These are phyloP conservation scores for Rutstroemia sp. DNA, from an alignment of 2,329 filamentous ascomycete species.

Conservation along the genomic window DNA sequence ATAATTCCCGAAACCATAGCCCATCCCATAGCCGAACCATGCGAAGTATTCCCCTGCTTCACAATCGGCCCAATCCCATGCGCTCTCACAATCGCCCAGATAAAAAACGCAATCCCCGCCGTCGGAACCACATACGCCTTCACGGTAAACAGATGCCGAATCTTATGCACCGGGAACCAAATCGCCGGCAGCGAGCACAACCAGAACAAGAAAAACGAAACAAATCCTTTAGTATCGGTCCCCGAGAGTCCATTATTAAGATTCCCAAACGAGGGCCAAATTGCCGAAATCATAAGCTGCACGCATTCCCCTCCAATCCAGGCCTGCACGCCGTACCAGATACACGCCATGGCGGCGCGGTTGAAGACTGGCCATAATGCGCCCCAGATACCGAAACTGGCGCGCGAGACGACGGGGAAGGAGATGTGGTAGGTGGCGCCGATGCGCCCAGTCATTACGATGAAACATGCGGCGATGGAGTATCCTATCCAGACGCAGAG, in stretches of 20 bases:
- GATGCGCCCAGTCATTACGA: constrained; percentile 72
- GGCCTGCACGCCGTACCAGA: constrained; percentile 81
- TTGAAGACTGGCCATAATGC: constrained; percentile 85
- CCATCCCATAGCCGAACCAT: constrained; percentile 70
- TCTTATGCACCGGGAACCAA: constrained; percentile 83
- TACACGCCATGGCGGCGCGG: constrained; percentile 70
- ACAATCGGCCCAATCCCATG: constrained; percentile 80
- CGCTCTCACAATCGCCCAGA: constrained; percentile 77
- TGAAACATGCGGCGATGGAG: constrained; percentile 65
- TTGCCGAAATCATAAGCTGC: constrained; percentile 79
- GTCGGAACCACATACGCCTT: constrained; percentile 79
- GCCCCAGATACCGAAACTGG: constrained; percentile 85
- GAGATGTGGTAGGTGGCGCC: constrained; percentile 84
- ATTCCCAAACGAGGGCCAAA: constrained; percentile 58
- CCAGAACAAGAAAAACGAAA: constrained; percentile 87
- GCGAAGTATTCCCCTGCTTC: constrained; percentile 52
- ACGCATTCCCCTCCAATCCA: constrained; percentile 84
- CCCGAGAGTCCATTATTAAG: constrained; percentile 68
- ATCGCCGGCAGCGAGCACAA: constrained; percentile 71
- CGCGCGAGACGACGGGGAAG: constrained; percentile 72
- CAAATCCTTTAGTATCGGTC: constrained; percentile 67
- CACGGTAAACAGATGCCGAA: constrained; percentile 84
- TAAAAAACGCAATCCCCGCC: constrained; percentile 79
- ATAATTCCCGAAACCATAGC: constrained; percentile 79
- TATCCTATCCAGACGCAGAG: constrained; percentile 87